phyloP scores from a whole-genome alignment of 768 basidiomycete genomes.

The Neoboletus brunneissimus region DNA sequence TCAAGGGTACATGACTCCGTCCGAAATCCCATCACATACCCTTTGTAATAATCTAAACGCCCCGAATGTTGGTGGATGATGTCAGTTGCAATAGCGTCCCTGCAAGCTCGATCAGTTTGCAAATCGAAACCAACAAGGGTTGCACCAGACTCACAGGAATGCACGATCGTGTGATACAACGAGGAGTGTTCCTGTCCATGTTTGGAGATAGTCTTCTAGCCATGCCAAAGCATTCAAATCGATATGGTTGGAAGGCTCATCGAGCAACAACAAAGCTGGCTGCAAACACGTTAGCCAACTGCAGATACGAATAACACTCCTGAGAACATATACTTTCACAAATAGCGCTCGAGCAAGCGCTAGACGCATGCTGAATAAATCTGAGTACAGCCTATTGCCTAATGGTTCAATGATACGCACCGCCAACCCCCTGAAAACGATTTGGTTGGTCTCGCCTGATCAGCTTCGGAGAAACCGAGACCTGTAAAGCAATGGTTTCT shows the following conservation, averaged over 20 bases:
- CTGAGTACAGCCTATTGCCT: not conserved
- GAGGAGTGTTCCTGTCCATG: constrained; percentile 88
- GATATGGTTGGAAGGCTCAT: constrained; percentile 97
- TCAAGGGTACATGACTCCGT: constrained; percentile 2
- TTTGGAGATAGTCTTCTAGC: constrained; percentile 96
- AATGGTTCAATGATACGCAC: constrained; percentile 35
- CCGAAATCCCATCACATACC: constrained; percentile 41
- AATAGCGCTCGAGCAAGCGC: constrained; percentile 94
- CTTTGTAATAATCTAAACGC: constrained; percentile 96
- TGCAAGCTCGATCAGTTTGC: constrained; percentile 25
- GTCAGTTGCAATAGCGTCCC: constrained; percentile 95
- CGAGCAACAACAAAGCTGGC: constrained; percentile 76
- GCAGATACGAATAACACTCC: not conserved
- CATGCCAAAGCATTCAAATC: constrained; percentile 96
- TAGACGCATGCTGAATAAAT: constrained; percentile 75
- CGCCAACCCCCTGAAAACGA: constrained; percentile 97
- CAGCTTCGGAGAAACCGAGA: constrained; percentile 86
- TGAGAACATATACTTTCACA: constrained; percentile 62
- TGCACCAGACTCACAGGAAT: constrained; percentile 61
- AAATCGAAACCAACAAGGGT: not conserved
- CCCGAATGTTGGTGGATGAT: constrained; percentile 95
- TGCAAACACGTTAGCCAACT: constrained; percentile 25
- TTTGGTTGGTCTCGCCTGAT: constrained; percentile 79
- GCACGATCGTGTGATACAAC: constrained; percentile 99
- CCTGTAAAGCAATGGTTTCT: constrained; percentile 41